phyloP scores from a whole-genome alignment of 371 early-diverging fungal species.

The Rhizopus arrhizus region DNA sequence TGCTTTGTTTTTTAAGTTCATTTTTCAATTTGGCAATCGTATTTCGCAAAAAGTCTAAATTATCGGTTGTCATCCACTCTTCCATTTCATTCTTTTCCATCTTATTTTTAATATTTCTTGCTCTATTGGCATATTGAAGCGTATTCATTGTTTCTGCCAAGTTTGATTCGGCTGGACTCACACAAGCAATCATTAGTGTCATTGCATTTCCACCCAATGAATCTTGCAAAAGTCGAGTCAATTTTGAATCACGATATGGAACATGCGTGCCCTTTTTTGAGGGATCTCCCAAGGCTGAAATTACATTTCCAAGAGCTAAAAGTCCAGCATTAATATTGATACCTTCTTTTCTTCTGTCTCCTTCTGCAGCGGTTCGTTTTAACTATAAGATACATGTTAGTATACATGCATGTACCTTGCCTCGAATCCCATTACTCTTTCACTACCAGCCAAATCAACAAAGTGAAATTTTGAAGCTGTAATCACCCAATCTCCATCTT shows the following conservation, averaged over 20 bases:
- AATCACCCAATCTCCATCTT: slow-evolving; percentile 53
- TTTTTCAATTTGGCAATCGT: slow-evolving; percentile 59
- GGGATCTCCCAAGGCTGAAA: slow-evolving; percentile 96
- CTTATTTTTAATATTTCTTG: slow-evolving; percentile 86
- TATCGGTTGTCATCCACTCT: slow-evolving; percentile 68
- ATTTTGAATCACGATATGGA: slow-evolving; percentile 98
- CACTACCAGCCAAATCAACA: slow-evolving; percentile 99
- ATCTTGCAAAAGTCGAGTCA: slow-evolving; percentile 97
- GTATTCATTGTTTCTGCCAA: slow-evolving; percentile 94
- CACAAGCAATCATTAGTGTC: slow-evolving; percentile 94
- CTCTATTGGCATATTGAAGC: slow-evolving; percentile 90
- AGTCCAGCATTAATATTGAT: slow-evolving; percentile 98
- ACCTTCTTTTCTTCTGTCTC: slow-evolving; percentile 95
- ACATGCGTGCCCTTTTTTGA: slow-evolving; percentile 71
- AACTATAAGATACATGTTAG: slow-evolving; percentile 46
- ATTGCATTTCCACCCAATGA: slow-evolving; percentile 93
- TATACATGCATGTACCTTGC: slow-evolving; percentile 1
- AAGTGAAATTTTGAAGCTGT: slow-evolving; percentile 92
- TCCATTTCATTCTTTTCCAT: slow-evolving; percentile 73
- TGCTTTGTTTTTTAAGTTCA: slow-evolving; percentile 52
- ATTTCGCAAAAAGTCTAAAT: slow-evolving; percentile 58
- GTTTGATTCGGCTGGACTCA: slow-evolving; percentile 79
- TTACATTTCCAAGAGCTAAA: slow-evolving; percentile 98
- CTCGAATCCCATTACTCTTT: slow-evolving; percentile 61
- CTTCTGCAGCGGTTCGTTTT: slow-evolving; percentile 93